Percentiles rank a stretch among this genome's conserved stretches.
These are phyloP conservation scores for Alternaria gaisen DNA, from an alignment of 2,329 filamentous ascomycete genomes.

Conservation along the genomic window DNA sequence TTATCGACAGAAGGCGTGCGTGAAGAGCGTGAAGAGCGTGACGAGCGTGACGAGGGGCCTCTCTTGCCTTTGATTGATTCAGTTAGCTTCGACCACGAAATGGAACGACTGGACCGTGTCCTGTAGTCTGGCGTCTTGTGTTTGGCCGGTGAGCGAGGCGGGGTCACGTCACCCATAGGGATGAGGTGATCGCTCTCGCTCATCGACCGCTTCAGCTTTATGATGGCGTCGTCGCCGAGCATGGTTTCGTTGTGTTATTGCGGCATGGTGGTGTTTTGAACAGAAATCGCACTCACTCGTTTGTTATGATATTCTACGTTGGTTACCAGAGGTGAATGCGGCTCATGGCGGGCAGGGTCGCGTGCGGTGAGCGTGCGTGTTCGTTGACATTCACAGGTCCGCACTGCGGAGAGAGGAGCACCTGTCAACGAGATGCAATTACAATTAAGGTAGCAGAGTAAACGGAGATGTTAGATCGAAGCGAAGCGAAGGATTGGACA, in stretches of 20 bases:
- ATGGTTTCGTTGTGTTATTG: constrained; percentile 22
- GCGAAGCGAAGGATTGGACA: constrained; percentile 9
- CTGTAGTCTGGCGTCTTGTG: constrained; percentile 5
- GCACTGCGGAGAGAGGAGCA: constrained; percentile 12
- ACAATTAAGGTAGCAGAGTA: background rate
- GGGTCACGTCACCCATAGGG: constrained; percentile 24
- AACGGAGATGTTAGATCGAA: background rate
- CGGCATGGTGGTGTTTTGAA: constrained; percentile 15
- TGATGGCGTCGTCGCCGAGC: constrained; percentile 28
- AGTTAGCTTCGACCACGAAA: constrained; percentile 43
- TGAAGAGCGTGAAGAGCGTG: constrained; percentile 25
- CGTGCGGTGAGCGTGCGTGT: constrained; percentile 27
- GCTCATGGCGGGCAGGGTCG: constrained; percentile 34
- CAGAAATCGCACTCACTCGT: constrained; percentile 32
- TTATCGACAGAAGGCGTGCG: constrained; percentile 32
- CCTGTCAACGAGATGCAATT: constrained; percentile 15
- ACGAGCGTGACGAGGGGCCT: constrained; percentile 19
- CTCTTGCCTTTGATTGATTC: constrained; percentile 34
- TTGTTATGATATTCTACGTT: constrained; percentile 25
- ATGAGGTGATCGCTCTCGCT: constrained; percentile 33
- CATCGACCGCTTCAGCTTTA: constrained; percentile 36
- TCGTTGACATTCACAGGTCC: constrained; percentile 29
- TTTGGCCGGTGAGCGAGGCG: constrained; percentile 20
- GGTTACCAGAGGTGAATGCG: constrained; percentile 33
- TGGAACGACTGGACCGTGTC: constrained; percentile 27